Percentiles rank a stretch among this genome's conserved stretches.
Conservation (phyloP, 495 filamentous ascomycete genomes). For the Penicillium riverlandense region DNA sequence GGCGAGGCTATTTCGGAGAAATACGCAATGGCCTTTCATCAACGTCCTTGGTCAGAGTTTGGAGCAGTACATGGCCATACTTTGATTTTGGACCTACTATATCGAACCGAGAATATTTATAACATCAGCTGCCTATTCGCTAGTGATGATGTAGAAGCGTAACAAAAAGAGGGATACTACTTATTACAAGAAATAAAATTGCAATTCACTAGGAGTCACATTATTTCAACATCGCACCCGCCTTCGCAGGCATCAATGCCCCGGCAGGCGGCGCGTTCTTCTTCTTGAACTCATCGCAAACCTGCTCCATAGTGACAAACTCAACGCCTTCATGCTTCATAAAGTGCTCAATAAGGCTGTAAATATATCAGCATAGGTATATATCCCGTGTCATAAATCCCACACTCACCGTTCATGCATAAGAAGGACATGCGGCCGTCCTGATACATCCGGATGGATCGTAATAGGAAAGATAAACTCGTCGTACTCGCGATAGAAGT, state of each 20-base stretch:
- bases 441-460: constrained; percentile 60
- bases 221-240: constrained; percentile 12
- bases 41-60: constrained; percentile 31
- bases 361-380: constrained; percentile 1
- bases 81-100: constrained; percentile 4
- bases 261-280: constrained; percentile 17
- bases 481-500: constrained; percentile 60
- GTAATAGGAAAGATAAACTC: constrained; percentile 64
- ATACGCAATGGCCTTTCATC: constrained; percentile 36
- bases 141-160: too few relatives aligned
- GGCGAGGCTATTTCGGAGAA: constrained; percentile 30
- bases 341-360: constrained; percentile 60
- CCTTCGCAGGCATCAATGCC: constrained; percentile 19
- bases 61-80: constrained; percentile 25
- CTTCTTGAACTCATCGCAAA: constrained; percentile 55
- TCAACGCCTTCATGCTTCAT: constrained; percentile 66
- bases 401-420: constrained; percentile 48
- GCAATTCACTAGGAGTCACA: not conserved
- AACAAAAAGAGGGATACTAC: too few relatives aligned
- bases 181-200: too few relatives aligned
- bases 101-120: too few relatives aligned
- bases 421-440: constrained; percentile 56
- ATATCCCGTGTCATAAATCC: not conserved
- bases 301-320: constrained; percentile 63
- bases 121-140: too few relatives aligned